Evolutionary conservation across 257 asterid genomes (phyloP), one percentile per base, ranked within the genome.

Genomic region (Lithospermum erythrorhizon): DNA sequence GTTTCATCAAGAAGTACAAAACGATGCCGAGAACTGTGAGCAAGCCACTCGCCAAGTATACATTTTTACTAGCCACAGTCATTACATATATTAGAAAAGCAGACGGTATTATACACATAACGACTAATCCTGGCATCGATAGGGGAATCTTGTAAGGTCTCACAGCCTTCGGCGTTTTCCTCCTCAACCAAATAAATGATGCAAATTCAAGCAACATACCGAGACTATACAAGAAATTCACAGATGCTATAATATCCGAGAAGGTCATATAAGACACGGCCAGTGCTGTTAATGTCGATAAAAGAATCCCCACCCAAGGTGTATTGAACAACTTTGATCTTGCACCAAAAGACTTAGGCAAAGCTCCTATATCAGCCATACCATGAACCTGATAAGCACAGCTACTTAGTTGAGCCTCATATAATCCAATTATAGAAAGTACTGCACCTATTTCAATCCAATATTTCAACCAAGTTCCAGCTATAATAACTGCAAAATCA

Each of bases 131-230:
- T 1, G 81, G 80, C 60, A 70, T 14, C 41, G 58, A 29, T 17
- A 85, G 45, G 11, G 95, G 96, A 72, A 87, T 83, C 27, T 63
- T 81, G 47, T 71, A 87, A 17, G 95, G 95, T 72, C 96, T 75
- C 27, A 79, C 76, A 66, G 73, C 58, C 68, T 24, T 17, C 3
- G 93, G 82, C 59, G 57, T 62, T 73, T 81, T 87, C 72, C 70
- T 61, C 63, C 96, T 78, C 67, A 87, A 52, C 81, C 87, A 87
- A 11, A 87, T 19, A 76, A 85, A 87, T 3, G 95, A 76, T 2
- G 86, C 77, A 48, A 87, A 83, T 76, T 85, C 95, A 62, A 87
- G 65, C 49, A 87, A 59, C 95, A 87, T 85, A 47, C 96, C 93
- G 74, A 87, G 30, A 49, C 95, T 72, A 27, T 87, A 87, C 66